Base-by-base conservation (phyloP, 225 moss, liverwort and hornwort genomes). In the Straminergon stramineum region DNA sequence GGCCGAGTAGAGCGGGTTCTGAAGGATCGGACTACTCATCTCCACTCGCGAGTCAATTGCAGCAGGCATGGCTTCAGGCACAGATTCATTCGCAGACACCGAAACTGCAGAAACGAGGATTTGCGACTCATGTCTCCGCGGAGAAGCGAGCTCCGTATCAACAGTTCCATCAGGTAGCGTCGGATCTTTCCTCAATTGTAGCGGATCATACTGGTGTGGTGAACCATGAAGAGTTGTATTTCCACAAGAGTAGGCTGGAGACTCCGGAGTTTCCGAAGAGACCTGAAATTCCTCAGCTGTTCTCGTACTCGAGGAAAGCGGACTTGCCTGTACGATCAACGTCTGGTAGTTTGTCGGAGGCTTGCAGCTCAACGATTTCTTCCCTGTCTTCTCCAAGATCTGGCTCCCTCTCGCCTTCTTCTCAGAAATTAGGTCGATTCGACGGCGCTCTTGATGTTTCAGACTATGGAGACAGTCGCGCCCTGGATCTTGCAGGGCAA, bases 11-110 rank as follows among this genome's bases (percentile, higher is more conserved):
- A 93, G 92, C 83, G 75, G 92, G 91, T 63, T 69, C 89, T 86
- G 92, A 82, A 85, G 90, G 86, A 81, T 48, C 73, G 65, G 92
- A 92, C 5, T 82, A 84, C 51, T 83, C 93, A 58, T 84, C 92
- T 58, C 82, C 91, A 75, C 90, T 94, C 58, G 91, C 94, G 73
- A 93, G 90, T 85, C 94, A 93, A 84, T 87, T 93, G 92, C 94
- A 93, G 88, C 94, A 94, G 68, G 92, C 94, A 94, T 94, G 94
- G 94, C 91, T 94, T 89, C 94, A 91, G 24, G 85, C 92, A 35
- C 94, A 91, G 94, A 91, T 94, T 90, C 94, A 87, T 45, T 92
- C 91, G 35, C 94, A 92, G 85, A 61, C 91, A 56, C 85, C 90
- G 78, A 94, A 94, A 87, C 75, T 92, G 70, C 94, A 89, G 92